Conservation (phyloP, 306 rosid species). For the Astragalus glycyphyllos region DNA sequence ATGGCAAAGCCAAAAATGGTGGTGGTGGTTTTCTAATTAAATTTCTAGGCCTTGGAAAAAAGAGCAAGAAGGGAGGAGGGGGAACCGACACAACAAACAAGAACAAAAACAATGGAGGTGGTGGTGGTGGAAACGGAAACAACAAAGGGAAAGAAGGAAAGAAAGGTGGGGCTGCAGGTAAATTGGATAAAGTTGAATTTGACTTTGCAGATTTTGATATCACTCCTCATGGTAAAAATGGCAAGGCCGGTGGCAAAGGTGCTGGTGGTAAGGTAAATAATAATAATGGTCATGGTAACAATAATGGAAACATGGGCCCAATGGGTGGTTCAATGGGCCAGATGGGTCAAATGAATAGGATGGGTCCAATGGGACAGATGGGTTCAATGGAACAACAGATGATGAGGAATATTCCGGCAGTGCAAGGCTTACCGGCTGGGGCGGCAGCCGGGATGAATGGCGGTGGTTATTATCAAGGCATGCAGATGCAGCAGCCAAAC, state of each 20-base stretch:
- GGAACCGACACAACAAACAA: conserved; percentile 38
- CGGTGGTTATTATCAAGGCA: conserved; percentile 78
- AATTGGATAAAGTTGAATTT: conserved; percentile 49
- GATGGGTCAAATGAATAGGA: conserved; percentile 45
- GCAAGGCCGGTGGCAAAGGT: conserved; percentile 47
- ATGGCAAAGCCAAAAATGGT: conserved; percentile 48
- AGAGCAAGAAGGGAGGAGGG: conserved; percentile 61
- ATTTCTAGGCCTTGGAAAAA: conserved; percentile 64
- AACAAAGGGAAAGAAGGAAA: conserved; percentile 56
- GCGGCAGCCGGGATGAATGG: conserved; percentile 56
- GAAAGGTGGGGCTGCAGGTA: conserved; percentile 46
- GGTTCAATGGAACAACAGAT: conserved; percentile 47
- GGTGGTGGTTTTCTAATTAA: conserved; percentile 53
- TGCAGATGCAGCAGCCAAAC: conserved; percentile 60
- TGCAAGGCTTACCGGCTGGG: conserved; percentile 78
- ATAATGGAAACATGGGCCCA: conserved; percentile 52
- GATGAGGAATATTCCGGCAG: conserved; percentile 72
- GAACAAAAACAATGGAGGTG: conserved; percentile 51
- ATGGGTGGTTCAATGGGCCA: conserved; percentile 45
- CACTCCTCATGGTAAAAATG: conserved; percentile 53
- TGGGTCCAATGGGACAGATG: conserved; percentile 52
- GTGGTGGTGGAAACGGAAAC: conserved; percentile 23
- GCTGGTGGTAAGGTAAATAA: conserved; percentile 19
- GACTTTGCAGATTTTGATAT: conserved; percentile 63
- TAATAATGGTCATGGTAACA: conserved; percentile 44